phyloP scores from a whole-genome alignment of 1,284 basidiomycete genomes.

The Marasmius tenuissimus region DNA sequence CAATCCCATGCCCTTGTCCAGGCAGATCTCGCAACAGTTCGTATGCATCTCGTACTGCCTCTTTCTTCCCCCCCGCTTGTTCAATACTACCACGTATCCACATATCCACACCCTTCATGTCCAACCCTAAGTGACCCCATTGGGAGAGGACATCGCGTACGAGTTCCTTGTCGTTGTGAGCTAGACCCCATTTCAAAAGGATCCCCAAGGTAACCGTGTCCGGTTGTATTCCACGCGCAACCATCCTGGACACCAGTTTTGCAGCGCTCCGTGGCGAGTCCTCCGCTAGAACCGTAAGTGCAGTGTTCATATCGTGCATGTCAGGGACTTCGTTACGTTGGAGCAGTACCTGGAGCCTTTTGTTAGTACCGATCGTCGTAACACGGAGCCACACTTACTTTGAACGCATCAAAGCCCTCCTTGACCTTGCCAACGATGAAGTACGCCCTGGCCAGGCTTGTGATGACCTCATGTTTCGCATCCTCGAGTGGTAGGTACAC shows the following conservation, averaged over 20 bases:
- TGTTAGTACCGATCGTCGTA: no score
- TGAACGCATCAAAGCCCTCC: conserved; percentile 48
- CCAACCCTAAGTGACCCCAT: conserved; percentile 38
- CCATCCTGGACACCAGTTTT: conserved; percentile 49
- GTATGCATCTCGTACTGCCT: not conserved
- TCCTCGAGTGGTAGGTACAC: conserved; percentile 43
- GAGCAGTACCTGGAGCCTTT: conserved; percentile 34
- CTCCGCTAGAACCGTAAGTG: conserved; percentile 52
- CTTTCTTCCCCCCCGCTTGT: not conserved
- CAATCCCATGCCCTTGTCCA: not conserved
- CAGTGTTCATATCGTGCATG: conserved; percentile 62
- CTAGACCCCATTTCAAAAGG: conserved; percentile 54
- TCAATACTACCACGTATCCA: conserved; percentile 46
- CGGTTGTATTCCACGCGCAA: conserved; percentile 43
- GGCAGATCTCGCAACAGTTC: not conserved
- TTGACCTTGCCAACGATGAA: conserved; percentile 53
- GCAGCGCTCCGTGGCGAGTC: conserved; percentile 46
- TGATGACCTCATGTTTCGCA: conserved; percentile 54
- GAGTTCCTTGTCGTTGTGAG: conserved; percentile 42
- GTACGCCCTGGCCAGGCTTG: conserved; percentile 59
- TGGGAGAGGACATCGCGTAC: conserved; percentile 42
- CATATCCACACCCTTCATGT: conserved; percentile 46
- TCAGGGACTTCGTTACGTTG: conserved; percentile 55
- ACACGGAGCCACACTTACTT: no score
- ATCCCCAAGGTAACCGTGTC: conserved; percentile 58